Evolutionary conservation across 2,329 filamentous ascomycete species (phyloP).

Genomic region (Fonsecaea multimorphosa): DNA sequence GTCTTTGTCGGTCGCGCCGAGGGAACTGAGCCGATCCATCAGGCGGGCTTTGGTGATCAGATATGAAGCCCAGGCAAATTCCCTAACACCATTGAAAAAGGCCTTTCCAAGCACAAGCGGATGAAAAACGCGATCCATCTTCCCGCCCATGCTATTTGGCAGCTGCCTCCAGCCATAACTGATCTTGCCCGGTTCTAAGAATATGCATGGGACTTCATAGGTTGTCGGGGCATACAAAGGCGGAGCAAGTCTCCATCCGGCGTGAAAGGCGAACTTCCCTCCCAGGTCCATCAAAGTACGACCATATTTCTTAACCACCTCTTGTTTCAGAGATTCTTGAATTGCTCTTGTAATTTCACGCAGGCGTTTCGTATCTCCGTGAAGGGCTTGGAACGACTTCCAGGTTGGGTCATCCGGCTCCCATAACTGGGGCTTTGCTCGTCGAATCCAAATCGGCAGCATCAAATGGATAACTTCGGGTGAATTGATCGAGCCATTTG

Average conservation of each 20-base stretch:
- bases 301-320: slow-evolving; percentile 14
- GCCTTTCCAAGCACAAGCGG: slow-evolving; percentile 32
- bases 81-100: slow-evolving; percentile 32
- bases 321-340: slow-evolving; percentile 15
- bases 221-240: slow-evolving; percentile 29
- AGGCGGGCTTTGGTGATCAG: slow-evolving; percentile 28
- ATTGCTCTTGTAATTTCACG: slow-evolving; percentile 28
- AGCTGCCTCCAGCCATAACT: slow-evolving; percentile 34
- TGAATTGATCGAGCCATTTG: not conserved
- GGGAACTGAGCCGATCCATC: slow-evolving; percentile 20
- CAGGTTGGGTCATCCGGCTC: slow-evolving; percentile 34
- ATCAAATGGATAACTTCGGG: slow-evolving; percentile 27
- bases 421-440: slow-evolving; percentile 20
- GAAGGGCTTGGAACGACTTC: slow-evolving; percentile 34
- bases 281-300: slow-evolving; percentile 10
- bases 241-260: slow-evolving; percentile 29
- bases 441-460: slow-evolving; percentile 37
- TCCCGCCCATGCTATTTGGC: slow-evolving; percentile 30
- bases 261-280: slow-evolving; percentile 11
- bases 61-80: slow-evolving; percentile 31
- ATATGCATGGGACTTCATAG: slow-evolving; percentile 37
- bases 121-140: slow-evolving; percentile 36
- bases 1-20: not conserved
- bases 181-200: slow-evolving; percentile 23
- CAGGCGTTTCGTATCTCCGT: slow-evolving; percentile 33